Conservation (phyloP, 2,329 filamentous ascomycete species). For the Exophiala bonariae region DNA sequence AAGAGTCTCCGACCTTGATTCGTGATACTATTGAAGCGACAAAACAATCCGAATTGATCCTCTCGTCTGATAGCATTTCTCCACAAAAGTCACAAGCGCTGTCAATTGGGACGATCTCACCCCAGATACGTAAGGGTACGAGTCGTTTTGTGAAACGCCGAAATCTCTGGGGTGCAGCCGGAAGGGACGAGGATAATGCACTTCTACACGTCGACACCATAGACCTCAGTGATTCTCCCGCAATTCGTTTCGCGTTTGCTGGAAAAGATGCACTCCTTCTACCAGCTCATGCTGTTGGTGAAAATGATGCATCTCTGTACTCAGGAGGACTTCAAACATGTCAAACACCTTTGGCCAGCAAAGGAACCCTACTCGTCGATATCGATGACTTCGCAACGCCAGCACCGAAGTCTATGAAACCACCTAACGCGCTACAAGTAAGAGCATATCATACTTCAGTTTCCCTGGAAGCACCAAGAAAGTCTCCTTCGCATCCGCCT, state of each 20-base stretch:
- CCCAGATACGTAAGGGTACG: conserved; percentile 34
- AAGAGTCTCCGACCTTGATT: conserved; percentile 68
- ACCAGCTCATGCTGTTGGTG: background rate
- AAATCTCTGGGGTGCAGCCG: conserved; percentile 69
- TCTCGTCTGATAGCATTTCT: conserved; percentile 20
- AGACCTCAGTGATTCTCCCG: conserved; percentile 55
- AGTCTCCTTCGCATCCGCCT: background rate
- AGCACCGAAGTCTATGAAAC: background rate
- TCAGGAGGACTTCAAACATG: background rate
- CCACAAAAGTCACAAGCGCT: conserved; percentile 12
- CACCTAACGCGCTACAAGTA: background rate
- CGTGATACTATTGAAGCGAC: conserved; percentile 64
- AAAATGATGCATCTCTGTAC: background rate
- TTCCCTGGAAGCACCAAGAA: background rate
- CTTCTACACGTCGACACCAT: conserved; percentile 64
- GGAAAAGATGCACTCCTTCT: conserved; percentile 25
- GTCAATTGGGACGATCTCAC: conserved; percentile 26
- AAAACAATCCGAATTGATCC: conserved; percentile 53
- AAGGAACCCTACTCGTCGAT: conserved; percentile 10
- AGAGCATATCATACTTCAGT: conserved; percentile 12
- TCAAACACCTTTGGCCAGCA: conserved; percentile 4
- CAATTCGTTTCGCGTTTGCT: conserved; percentile 24
- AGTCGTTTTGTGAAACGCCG: conserved; percentile 32
- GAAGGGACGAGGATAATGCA: conserved; percentile 65
- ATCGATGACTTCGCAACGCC: conserved; percentile 22